A percentile compares a stretch with the other conserved stretches of the same genome.
Conservation (phyloP, 768 basidiomycete genomes). For the Lentinula aciculospora region DNA sequence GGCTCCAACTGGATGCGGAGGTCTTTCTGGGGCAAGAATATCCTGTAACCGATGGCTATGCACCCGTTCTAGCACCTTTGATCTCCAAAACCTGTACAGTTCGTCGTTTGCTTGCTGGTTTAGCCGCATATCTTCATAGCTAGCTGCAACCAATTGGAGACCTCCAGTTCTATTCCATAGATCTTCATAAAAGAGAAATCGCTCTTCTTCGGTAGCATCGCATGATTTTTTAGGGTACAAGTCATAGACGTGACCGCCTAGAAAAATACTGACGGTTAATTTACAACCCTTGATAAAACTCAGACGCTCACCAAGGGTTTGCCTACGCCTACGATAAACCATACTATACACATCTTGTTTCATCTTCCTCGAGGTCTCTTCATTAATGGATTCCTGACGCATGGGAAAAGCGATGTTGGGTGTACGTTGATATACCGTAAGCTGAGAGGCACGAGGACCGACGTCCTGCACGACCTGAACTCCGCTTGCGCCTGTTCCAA, state of each 20-base stretch:
- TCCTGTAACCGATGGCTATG: constrained; percentile 15
- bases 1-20: constrained; percentile 18
- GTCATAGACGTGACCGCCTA: constrained; percentile 15
- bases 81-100: constrained; percentile 20
- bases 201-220: constrained; percentile 16
- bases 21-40: constrained; percentile 18
- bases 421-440: constrained; percentile 24
- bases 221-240: constrained; percentile 8
- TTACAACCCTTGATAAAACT: too few relatives aligned
- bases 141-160: constrained; percentile 15
- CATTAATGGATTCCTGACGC: constrained; percentile 12
- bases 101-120: constrained; percentile 18
- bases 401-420: constrained; percentile 20
- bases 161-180: constrained; percentile 16
- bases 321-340: constrained; percentile 15
- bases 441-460: constrained; percentile 16
- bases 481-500: constrained; percentile 17
- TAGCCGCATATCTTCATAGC: constrained; percentile 11
- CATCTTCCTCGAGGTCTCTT: constrained; percentile 10
- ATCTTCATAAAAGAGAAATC: constrained; percentile 16
- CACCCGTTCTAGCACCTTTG: constrained; percentile 15
- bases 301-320: constrained; percentile 12
- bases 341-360: constrained; percentile 16
- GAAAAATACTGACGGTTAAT: background rate
- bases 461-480: constrained; percentile 15